Base-by-base conservation (phyloP, 331 rosid species). In the Pyrus hybrid region DNA sequence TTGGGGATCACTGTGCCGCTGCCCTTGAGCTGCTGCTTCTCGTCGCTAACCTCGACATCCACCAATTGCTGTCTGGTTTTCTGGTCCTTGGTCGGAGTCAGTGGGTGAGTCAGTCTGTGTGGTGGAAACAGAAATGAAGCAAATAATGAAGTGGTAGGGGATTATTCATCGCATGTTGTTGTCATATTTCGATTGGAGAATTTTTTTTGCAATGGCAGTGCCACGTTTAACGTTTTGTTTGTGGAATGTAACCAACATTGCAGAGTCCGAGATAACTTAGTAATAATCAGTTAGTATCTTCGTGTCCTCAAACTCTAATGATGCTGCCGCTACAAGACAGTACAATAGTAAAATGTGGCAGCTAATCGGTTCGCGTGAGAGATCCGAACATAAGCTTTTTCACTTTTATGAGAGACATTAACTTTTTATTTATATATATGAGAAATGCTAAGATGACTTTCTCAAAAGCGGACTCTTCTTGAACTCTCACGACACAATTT, bases 1-100 rank as follows among this genome's bases (percentile, higher is more conserved):
- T 84, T 87, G 68, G 89, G 93, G 47, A 75, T 76, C 85, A 87
- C 88, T 22, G 85, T 30, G 4, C 74, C 79, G 1, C 49, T 22
- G 70, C 78, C 45, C 65, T 35, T 61, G 23, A 47, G 67, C 17
- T 35, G 53, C 29, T 43, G 65, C 73, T 79, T 85, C 80, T 83
- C 79, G 33, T 75, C 56, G n/a, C 2, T 49, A 49, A 49, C 73
- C 5, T 17, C 61, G 14, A 43, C 61, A 67, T 70, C 78, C 63
- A 51, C 84, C 85, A 68, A 68, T 68, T 22, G 37, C 7, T 18
- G 37, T 21, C 22, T 41, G 33, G 71, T 49, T 74, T 74, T 63
- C 63, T 18, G 11, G 22, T 5, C 67, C 67, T 16, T 49, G 22
- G 28, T 22, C 28, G 13, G 13, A n/a, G 14, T 3, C 13, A 41